phyloP scores from a whole-genome alignment of 2,329 filamentous ascomycete genomes.

The Pestalotiopsis sp. region DNA sequence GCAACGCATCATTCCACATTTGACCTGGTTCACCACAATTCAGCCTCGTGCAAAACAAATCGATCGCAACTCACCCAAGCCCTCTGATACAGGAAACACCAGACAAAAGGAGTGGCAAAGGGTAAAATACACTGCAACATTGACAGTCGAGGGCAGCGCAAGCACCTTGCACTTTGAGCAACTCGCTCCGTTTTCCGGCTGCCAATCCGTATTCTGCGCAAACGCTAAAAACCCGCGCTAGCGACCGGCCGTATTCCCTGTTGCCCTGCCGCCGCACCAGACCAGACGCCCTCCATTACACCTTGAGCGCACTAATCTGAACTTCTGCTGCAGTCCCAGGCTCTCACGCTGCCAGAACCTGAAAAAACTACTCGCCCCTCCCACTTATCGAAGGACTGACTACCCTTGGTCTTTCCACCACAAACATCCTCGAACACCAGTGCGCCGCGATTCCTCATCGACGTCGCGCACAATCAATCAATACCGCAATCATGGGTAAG shows the following conservation, averaged over 20 bases:
- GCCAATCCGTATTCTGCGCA: not conserved
- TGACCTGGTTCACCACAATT: too few relatives aligned
- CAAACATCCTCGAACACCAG: slow-evolving; percentile 10
- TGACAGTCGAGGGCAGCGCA: not conserved
- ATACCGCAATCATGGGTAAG: slow-evolving; percentile 66
- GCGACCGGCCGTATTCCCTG: not conserved
- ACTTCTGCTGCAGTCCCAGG: not conserved
- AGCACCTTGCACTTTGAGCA: not conserved
- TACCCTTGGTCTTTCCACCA: slow-evolving; percentile 7
- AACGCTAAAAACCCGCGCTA: not conserved
- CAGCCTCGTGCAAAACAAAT: too few relatives aligned
- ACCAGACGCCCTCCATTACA: not conserved
- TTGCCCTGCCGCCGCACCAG: not conserved
- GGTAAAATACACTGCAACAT: not conserved
- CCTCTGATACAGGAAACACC: too few relatives aligned
- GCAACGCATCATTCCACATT: too few relatives aligned
- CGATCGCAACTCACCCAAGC: too few relatives aligned
- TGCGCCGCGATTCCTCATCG: slow-evolving; percentile 23
- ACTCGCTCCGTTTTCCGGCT: not conserved
- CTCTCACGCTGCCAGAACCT: not conserved
- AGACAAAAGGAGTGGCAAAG: too few relatives aligned
- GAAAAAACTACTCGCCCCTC: slow-evolving; percentile 10
- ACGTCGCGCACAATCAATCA: slow-evolving; percentile 28
- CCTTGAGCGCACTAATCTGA: not conserved
- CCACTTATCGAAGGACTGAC: slow-evolving; percentile 12